A percentile compares a stretch with the other conserved stretches of the same genome.
phyloP scores from a whole-genome alignment of 768 basidiomycete genomes.

The Coprinellus micaceus region DNA sequence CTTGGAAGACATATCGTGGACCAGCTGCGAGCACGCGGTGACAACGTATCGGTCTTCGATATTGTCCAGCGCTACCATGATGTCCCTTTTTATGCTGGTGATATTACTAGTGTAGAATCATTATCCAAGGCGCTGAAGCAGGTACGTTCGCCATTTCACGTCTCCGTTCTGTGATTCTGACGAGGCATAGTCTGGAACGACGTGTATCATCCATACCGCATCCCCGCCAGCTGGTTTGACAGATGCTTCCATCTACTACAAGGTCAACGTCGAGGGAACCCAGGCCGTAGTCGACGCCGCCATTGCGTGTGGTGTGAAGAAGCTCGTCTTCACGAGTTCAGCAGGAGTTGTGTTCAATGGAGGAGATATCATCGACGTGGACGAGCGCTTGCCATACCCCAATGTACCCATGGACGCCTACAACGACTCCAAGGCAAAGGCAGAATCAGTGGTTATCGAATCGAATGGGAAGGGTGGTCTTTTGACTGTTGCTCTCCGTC shows the following conservation, averaged over 20 bases:
- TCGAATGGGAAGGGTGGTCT: constrained; percentile 86
- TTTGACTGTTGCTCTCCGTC: constrained; percentile 84
- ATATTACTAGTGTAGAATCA: constrained; percentile 76
- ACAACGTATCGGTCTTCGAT: constrained; percentile 84
- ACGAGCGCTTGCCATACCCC: constrained; percentile 81
- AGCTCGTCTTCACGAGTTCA: constrained; percentile 93
- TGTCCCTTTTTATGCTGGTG: constrained; percentile 83
- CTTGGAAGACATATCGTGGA: constrained; percentile 90
- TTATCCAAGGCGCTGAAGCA: constrained; percentile 71
- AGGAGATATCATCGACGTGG: constrained; percentile 72
- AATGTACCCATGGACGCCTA: constrained; percentile 82
- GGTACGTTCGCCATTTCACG: no score
- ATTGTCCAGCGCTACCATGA: constrained; percentile 88
- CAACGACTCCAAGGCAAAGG: constrained; percentile 90
- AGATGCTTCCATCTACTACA: constrained; percentile 73
- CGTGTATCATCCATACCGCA: constrained; percentile 94
- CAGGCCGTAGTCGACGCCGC: constrained; percentile 81
- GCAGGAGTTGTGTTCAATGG: constrained; percentile 91
- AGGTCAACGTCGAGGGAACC: constrained; percentile 94
- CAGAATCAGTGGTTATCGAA: constrained; percentile 75
- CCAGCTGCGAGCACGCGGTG: constrained; percentile 72
- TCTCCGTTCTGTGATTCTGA: no score
- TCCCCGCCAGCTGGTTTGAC: constrained; percentile 68
- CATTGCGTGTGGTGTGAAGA: constrained; percentile 63
- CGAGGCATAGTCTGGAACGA: constrained; percentile 80